Base-by-base conservation (phyloP, 1,139 yeast genomes). In the Yamadazyma taylorii region DNA sequence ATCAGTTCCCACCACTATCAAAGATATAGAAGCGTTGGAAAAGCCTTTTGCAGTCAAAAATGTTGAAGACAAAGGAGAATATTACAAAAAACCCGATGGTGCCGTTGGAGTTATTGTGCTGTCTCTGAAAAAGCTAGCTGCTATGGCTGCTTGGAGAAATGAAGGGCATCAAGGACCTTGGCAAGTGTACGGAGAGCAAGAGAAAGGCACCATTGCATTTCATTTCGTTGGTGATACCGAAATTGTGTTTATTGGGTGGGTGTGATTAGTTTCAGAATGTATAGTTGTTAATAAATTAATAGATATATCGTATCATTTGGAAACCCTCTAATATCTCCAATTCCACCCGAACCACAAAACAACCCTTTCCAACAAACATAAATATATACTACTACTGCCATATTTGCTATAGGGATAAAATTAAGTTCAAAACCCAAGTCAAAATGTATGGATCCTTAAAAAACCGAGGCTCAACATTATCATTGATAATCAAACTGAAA, bases 151-250 rank as follows among this genome's bases (percentile, higher is more conserved):
- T 30, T 40, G 43, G 43, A 34, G 41, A 28, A 40, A 43, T 21
- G 34, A 35, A 26, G 45, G 42, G 33, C 51, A 48, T 32, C 39
- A 42, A 17, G 52, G 51, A 12, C 42, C 43, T 5, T 50, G 51
- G 50, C 45, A 47, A 23, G 30, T 50, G 16, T 48, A 48, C 33
- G 50, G 52, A 4, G 53, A 50, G 15, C 53, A 50, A 29, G 31
- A 42, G 32, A 12, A 24, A 33, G 15, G 38, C 38, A 30, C 46
- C 28, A 24, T 43, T 38, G 38, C 43, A 23, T 28, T 45, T 24
- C 41, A 46, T 34, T 48, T 28, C 28, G 34, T 50, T 10, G 46
- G 51, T 17, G 53, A 42, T 17, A 39, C 45, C 15, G 43, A 43
- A 2, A 40, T 42, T 10, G 41, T 47, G 12, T 49, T 46, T 34